Evolutionary conservation across 2,329 filamentous ascomycete genomes (phyloP).

Genomic region (Beauveria caledonica): DNA sequence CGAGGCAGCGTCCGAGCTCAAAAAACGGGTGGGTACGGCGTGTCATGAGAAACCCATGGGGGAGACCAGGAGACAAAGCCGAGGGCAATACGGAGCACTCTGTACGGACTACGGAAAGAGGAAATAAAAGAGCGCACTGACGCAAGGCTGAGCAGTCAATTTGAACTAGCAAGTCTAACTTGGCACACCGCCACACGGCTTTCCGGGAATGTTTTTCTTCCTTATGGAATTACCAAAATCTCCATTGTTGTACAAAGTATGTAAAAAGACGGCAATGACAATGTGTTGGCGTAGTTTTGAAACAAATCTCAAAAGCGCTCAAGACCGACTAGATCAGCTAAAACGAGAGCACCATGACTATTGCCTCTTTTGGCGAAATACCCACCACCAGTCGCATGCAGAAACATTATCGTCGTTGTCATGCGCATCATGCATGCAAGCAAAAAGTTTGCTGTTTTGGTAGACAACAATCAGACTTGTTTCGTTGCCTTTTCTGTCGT

Average conservation of each 20-base stretch:
- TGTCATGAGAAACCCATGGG: background rate
- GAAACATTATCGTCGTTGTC: background rate
- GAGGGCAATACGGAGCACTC: background rate
- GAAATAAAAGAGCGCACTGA: background rate
- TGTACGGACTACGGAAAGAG: background rate
- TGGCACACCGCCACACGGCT: background rate
- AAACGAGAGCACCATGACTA: background rate
- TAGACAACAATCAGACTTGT: background rate
- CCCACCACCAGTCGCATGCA: background rate
- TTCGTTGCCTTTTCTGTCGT: background rate
- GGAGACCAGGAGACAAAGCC: background rate
- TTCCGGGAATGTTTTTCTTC: background rate
- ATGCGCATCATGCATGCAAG: background rate
- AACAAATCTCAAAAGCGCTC: background rate
- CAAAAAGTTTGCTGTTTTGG: background rate
- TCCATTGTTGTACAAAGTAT: too few species aligned
- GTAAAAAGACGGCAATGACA: background rate
- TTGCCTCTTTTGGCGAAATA: background rate
- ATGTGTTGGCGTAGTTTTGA: background rate
- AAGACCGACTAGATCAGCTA: background rate
- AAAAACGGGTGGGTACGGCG: background rate
- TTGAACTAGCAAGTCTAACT: too few species aligned
- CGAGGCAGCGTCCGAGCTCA: conserved; percentile 3
- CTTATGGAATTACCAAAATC: too few species aligned
- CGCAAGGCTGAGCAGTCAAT: conserved; percentile 4